Percentiles rank a stretch among this genome's conserved stretches.
Conservation (phyloP, 2,329 filamentous ascomycete genomes). For the Drechslera avenae region DNA sequence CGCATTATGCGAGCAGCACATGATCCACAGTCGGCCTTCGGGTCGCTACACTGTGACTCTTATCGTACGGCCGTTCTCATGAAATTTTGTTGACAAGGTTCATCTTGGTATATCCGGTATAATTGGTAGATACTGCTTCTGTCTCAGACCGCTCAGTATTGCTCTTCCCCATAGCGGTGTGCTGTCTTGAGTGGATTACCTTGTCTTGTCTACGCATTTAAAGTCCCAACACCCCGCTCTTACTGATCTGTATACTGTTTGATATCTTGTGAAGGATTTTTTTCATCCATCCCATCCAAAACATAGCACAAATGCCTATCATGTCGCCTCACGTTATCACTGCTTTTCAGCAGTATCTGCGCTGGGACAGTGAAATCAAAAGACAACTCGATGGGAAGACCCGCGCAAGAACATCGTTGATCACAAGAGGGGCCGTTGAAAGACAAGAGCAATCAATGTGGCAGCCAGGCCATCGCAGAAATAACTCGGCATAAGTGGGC, state of each 20-base stretch:
- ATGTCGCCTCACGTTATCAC: slow-evolving; percentile 13
- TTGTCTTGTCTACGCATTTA: neutral
- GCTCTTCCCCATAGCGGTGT: neutral
- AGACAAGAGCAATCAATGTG: slow-evolving; percentile 1
- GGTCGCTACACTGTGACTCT: slow-evolving; percentile 5
- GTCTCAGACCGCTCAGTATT: neutral
- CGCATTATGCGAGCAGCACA: neutral
- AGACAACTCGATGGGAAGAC: slow-evolving; percentile 12
- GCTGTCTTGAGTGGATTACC: slow-evolving; percentile 1
- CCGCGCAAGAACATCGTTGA: slow-evolving; percentile 8
- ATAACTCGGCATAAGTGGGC: slow-evolving; percentile 2
- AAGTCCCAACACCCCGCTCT: neutral
- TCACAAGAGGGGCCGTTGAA: slow-evolving; percentile 2
- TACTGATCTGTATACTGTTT: neutral
- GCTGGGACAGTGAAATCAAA: slow-evolving; percentile 12
- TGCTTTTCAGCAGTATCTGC: slow-evolving; percentile 14
- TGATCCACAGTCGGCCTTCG: neutral
- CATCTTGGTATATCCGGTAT: neutral
- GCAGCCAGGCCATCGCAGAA: neutral
- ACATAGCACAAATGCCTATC: slow-evolving; percentile 5
- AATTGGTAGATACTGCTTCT: neutral
- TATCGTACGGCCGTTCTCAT: slow-evolving; percentile 2
- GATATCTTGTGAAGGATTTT: no score
- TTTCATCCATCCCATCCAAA: neutral
- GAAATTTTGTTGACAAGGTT: neutral